Evolutionary conservation across 2,329 filamentous ascomycete species (phyloP).

Genomic region (Diaporthe citriasiana): DNA sequence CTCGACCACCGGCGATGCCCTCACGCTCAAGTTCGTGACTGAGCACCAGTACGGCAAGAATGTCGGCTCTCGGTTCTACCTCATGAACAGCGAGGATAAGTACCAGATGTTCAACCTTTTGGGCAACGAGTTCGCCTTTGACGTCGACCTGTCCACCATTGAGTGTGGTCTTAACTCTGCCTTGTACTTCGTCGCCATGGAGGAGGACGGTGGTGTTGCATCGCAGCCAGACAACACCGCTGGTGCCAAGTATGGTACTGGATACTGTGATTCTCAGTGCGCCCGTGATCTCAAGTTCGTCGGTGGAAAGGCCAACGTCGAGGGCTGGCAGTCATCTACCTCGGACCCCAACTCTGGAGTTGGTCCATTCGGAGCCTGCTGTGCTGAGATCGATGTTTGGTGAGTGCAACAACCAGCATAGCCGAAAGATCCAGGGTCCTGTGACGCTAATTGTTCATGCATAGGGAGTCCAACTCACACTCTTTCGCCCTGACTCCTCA

Average conservation of each 20-base stretch:
- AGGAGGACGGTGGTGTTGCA: constrained; percentile 53
- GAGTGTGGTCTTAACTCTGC: constrained; percentile 77
- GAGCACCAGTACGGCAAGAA: constrained; percentile 57
- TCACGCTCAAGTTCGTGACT: constrained; percentile 64
- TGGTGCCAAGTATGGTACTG: constrained; percentile 62
- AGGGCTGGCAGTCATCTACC: constrained; percentile 60
- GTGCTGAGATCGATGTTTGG: constrained; percentile 66
- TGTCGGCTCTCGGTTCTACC: constrained; percentile 71
- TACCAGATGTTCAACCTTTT: constrained; percentile 76
- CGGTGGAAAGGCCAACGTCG: constrained; percentile 57
- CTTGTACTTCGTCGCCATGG: constrained; percentile 59
- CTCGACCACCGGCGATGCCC: constrained; percentile 60
- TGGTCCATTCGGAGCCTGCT: constrained; percentile 67
- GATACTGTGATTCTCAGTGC: constrained; percentile 58
- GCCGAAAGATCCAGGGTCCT: no score
- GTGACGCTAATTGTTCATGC: neutral
- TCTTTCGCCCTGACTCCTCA: constrained; percentile 74
- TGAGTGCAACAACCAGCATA: neutral
- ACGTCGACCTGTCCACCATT: constrained; percentile 77
- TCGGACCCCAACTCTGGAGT: constrained; percentile 66
- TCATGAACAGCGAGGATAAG: constrained; percentile 71
- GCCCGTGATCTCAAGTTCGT: constrained; percentile 58
- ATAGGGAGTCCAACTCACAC: constrained; percentile 71
- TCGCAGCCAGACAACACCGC: constrained; percentile 55
- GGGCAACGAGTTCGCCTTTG: constrained; percentile 79